Evolutionary conservation across 805 yeast species (phyloP).

Genomic region (Zygosaccharomyces bisporus): DNA sequence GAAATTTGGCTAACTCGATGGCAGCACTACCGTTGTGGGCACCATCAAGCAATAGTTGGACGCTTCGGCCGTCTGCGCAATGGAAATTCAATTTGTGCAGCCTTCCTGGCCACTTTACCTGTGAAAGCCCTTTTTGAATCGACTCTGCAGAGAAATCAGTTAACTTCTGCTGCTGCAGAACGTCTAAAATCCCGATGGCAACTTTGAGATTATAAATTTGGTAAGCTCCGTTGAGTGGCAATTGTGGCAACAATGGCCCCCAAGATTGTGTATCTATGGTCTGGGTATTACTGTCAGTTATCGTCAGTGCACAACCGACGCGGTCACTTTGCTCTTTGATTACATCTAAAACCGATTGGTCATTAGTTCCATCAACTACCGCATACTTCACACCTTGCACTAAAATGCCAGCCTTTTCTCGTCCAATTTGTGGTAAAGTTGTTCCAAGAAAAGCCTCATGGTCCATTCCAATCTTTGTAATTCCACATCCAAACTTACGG

Average conservation of each 20-base stretch:
- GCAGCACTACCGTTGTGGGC: constrained; percentile 93
- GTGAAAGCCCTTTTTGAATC: constrained; percentile 49
- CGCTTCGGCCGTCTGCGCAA: constrained; percentile 16
- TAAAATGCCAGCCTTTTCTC: constrained; percentile 83
- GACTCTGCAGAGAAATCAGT: constrained; percentile 33
- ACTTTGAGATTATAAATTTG: constrained; percentile 68
- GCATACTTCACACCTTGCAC: constrained; percentile 46
- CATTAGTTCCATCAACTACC: constrained; percentile 71
- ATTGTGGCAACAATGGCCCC: constrained; percentile 33
- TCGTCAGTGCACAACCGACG: constrained; percentile 30
- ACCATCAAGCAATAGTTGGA: constrained; percentile 65
- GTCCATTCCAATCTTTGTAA: constrained; percentile 82
- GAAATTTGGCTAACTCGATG: constrained; percentile 55
- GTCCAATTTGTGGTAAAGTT: constrained; percentile 61
- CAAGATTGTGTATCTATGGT: constrained; percentile 29
- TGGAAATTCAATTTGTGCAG: constrained; percentile 50
- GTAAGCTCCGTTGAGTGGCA: constrained; percentile 69
- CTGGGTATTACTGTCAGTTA: constrained; percentile 17
- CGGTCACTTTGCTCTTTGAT: constrained; percentile 40
- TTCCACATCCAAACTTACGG: constrained; percentile 60
- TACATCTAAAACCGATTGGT: constrained; percentile 45
- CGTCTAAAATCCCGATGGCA: constrained; percentile 55
- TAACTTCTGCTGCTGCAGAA: constrained; percentile 24
- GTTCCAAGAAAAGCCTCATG: constrained; percentile 76
- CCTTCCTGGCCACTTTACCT: constrained; percentile 83